A percentile compares a stretch with the other conserved stretches of the same genome.
phyloP scores from a whole-genome alignment of 164 flowering plant genomes.

The Sextonia rubra region DNA sequence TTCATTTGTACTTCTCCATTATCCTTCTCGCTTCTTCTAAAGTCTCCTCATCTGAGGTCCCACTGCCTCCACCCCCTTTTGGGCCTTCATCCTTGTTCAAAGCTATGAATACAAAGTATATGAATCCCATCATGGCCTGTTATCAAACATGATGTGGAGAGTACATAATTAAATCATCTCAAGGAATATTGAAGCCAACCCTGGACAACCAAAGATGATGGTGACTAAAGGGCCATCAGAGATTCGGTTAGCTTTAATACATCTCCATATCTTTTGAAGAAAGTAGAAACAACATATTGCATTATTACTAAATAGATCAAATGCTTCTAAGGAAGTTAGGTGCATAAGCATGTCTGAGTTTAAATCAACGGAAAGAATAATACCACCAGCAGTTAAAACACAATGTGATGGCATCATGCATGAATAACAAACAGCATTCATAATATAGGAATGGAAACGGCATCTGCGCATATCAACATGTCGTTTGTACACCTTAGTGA shows the following conservation, averaged over 20 bases:
- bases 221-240: not conserved
- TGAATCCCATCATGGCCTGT: conserved; percentile 87
- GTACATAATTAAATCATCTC: not conserved
- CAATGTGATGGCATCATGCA: not conserved
- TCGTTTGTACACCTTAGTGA: too few species aligned
- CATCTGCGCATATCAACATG: too few species aligned
- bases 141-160: not conserved
- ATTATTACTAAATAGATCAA: too few species aligned
- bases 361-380: not conserved
- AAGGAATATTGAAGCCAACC: too few species aligned
- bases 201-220: too few species aligned
- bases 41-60: conserved; percentile 49
- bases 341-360: conserved; percentile 1
- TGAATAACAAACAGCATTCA: not conserved
- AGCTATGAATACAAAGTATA: conserved; percentile 70
- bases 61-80: conserved; percentile 36
- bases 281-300: not conserved
- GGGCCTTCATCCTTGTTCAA: conserved; percentile 83
- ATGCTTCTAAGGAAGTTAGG: not conserved
- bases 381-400: not conserved
- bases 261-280: not conserved
- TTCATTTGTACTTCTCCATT: conserved; percentile 89
- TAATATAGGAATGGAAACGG: too few species aligned
- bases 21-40: conserved; percentile 92
- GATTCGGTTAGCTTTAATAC: not conserved